Percentiles rank a stretch among this genome's conserved stretches.
phyloP scores from a whole-genome alignment of 108 stramenopile genomes.

The Mediolabrus comicus region DNA sequence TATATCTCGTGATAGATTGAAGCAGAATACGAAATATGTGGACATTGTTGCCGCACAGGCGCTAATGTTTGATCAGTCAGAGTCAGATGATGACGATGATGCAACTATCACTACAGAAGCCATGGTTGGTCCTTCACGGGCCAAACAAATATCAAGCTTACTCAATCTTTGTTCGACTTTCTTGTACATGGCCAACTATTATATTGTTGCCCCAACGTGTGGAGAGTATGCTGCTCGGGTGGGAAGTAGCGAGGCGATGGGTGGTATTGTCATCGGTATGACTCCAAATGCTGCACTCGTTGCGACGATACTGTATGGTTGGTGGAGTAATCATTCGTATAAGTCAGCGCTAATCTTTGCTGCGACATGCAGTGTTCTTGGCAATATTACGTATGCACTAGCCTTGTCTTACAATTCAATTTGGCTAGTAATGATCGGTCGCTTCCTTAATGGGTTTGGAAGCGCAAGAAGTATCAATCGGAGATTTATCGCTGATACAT shows the following conservation, averaged over 20 bases:
- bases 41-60: constrained; percentile 19
- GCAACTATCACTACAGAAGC: background rate
- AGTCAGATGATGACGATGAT: background rate
- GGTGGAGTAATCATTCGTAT: constrained; percentile 86
- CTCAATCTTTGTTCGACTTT: constrained; percentile 86
- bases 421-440: constrained; percentile 72
- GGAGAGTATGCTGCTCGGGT: constrained; percentile 70
- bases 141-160: constrained; percentile 34
- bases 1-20: constrained; percentile 10
- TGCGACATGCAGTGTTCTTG: constrained; percentile 51
- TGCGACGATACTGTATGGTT: constrained; percentile 67
- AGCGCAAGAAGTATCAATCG: constrained; percentile 84
- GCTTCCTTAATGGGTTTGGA: constrained; percentile 83
- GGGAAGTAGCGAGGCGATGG: constrained; percentile 61
- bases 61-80: constrained; percentile 13
- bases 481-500: constrained; percentile 87
- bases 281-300: constrained; percentile 86
- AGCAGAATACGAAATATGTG: constrained; percentile 11
- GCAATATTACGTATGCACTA: constrained; percentile 80
- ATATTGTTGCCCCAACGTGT: constrained; percentile 86
- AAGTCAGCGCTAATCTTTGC: constrained; percentile 77
- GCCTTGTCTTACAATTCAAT: constrained; percentile 68
- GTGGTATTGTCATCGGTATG: constrained; percentile 86
- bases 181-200: constrained; percentile 91
- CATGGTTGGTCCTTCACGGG: background rate